These are phyloP conservation scores for Sphagnum contortum DNA, from an alignment of 225 moss, liverwort and hornwort genomes.

Conservation along the genomic window DNA sequence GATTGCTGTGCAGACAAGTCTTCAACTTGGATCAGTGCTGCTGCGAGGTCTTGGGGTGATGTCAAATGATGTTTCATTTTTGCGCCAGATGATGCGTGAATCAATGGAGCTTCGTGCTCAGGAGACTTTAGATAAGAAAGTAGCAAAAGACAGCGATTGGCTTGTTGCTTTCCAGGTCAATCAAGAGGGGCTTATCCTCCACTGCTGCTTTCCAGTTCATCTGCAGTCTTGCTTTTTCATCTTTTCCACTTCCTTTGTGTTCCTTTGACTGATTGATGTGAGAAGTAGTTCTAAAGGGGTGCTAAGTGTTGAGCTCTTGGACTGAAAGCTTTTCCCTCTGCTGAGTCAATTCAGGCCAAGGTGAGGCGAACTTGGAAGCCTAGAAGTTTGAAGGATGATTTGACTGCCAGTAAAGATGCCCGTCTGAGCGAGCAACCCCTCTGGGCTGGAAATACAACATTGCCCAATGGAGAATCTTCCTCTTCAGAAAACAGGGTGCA, in stretches of 20 bases:
- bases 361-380: constrained; percentile 73
- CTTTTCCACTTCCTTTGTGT: too few relatives aligned
- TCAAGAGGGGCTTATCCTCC: too few relatives aligned
- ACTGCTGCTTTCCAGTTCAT: too few relatives aligned
- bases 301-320: neutral
- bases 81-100: constrained; percentile 89
- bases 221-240: too few relatives aligned
- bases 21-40: constrained; percentile 87
- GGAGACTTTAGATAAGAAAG: constrained; percentile 70
- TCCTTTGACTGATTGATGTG: too few relatives aligned
- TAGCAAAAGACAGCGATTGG: constrained; percentile 51
- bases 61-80: constrained; percentile 81
- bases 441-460: constrained; percentile 27
- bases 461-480: constrained; percentile 14
- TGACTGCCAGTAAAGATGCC: constrained; percentile 23
- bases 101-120: constrained; percentile 90
- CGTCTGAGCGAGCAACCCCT: constrained; percentile 26
- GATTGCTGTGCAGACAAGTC: constrained; percentile 52
- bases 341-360: constrained; percentile 35
- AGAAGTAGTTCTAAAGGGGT: too few relatives aligned
- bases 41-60: constrained; percentile 86
- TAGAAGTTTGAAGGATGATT: constrained; percentile 28
- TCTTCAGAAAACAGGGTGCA: constrained; percentile 35
- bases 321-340: neutral
- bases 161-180: constrained; percentile 69